Evolutionary conservation across 192 early-diverging fungal species (phyloP), one percentile per base, ranked within the genome.

Genomic region (Rhizoclosmatium globosum): DNA sequence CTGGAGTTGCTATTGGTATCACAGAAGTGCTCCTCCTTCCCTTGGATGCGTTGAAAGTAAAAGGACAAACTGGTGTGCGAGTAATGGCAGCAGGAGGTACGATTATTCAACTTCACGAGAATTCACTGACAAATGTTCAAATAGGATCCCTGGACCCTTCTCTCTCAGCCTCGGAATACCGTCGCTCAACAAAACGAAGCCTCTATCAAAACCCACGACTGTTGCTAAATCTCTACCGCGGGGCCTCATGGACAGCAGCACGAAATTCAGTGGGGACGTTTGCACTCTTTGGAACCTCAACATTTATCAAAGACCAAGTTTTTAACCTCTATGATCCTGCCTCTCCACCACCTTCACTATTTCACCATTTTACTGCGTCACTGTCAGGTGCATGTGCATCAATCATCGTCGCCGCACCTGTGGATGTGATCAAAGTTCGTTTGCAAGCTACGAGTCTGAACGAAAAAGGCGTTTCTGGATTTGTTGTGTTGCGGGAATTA

Each of bases 371-470:
- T 83, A 90, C 90, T 73, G 89, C 94, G 9, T 96, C 95, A 41
- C 92, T 96, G 69, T 93, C 91, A 68, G 96, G 95, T 42, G 93
- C 95, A 13, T 85, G 92, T 46, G 95, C 95, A 11, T 94, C 93
- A 47, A 93, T 98, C 82, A 91, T 92, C 7, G 91, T 98, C 21
- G 93, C 95, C 7, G 93, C 94, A n/a, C 96, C 96, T 4, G 87
- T 97, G 79, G 96, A 97, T 82, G 95, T 97, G 11, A 93, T 97
- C 85, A 97, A 97, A 90, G 95, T 94, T 17, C 92, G 96, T 62
- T 94, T 97, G 83, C 96, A 97, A 85, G 93, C 93, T 64, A 91
- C 93, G 59, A 90, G 93, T 73, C 92, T 95, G 81, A 94, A 94
- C 11, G 88, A 87, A 76, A 92, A 92, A 38, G n/a, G 31, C 42